Evolutionary conservation across 108 stramenopile species (phyloP).

Genomic region (Cyclotella sp.): DNA sequence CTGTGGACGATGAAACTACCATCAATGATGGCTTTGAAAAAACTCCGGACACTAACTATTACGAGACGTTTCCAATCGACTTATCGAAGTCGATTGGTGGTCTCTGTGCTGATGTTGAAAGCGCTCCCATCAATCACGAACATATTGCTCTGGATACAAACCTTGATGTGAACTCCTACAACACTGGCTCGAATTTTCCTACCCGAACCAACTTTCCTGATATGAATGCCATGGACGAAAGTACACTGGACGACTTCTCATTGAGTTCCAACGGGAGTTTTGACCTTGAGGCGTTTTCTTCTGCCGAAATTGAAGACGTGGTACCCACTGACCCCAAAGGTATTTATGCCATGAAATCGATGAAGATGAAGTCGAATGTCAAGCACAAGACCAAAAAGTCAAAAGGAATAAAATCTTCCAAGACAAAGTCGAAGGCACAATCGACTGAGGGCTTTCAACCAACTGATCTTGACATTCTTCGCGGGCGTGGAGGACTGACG

Average conservation of each 20-base stretch:
- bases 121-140: neutral
- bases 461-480: conserved; percentile 22
- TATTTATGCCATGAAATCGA: neutral
- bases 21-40: neutral
- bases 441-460: neutral
- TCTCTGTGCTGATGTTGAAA: neutral
- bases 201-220: neutral
- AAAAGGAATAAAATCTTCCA: conserved; percentile 1
- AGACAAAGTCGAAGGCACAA: neutral
- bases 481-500: conserved; percentile 40
- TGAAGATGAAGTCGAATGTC: neutral
- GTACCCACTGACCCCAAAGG: neutral
- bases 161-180: neutral
- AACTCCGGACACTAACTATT: neutral
- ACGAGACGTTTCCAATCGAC: neutral
- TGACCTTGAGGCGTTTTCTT: conserved; percentile 8
- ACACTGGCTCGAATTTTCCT: neutral
- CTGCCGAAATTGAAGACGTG: neutral
- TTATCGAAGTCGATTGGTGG: neutral
- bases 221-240: neutral
- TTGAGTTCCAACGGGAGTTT: neutral
- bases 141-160: neutral
- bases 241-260: conserved; percentile 6
- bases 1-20: neutral
- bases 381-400: neutral